These are phyloP conservation scores for Termitomyces sp. DNA, from an alignment of 1,284 basidiomycete genomes.

Conservation along the genomic window DNA sequence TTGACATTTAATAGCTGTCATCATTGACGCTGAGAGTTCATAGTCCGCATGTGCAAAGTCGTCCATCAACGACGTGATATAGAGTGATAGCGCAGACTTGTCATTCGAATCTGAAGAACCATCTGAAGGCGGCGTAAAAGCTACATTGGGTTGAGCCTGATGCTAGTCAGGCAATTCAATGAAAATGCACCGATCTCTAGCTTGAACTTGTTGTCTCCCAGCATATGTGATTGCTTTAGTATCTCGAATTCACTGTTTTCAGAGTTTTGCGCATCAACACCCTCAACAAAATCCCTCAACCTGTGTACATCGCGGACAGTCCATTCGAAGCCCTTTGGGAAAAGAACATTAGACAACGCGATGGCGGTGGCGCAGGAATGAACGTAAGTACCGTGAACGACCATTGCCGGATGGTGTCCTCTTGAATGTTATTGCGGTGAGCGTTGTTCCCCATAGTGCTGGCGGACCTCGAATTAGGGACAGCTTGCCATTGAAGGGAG, in stretches of 20 bases:
- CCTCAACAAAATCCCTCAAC: conserved; percentile 50
- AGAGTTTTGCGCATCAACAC: conserved; percentile 21
- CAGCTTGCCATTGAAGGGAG: conserved; percentile 15
- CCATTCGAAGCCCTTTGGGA: conserved; percentile 63
- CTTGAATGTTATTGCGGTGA: conserved; percentile 22
- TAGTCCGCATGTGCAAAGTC: conserved; percentile 57
- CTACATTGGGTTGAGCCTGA: conserved; percentile 15
- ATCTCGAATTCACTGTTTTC: conserved; percentile 43
- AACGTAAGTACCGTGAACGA: conserved; percentile 49
- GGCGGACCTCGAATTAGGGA: conserved; percentile 12
- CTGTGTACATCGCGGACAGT: conserved; percentile 52
- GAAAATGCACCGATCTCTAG: conserved; percentile 54
- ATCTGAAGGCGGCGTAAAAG: conserved; percentile 26
- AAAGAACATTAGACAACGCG: conserved; percentile 2
- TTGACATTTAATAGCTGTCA: conserved; percentile 67
- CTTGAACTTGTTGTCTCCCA: conserved; percentile 73
- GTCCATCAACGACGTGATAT: conserved; percentile 60
- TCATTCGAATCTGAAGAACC: conserved; percentile 17
- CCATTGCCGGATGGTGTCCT: conserved; percentile 55
- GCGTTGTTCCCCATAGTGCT: conserved; percentile 20
- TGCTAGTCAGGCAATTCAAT: not conserved
- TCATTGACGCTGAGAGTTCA: conserved; percentile 61
- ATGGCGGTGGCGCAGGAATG: not conserved
- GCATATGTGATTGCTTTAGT: conserved; percentile 55
- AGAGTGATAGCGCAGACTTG: conserved; percentile 50